phyloP scores from a whole-genome alignment of 139 green algal genomes.

The Chlorella sp. region DNA sequence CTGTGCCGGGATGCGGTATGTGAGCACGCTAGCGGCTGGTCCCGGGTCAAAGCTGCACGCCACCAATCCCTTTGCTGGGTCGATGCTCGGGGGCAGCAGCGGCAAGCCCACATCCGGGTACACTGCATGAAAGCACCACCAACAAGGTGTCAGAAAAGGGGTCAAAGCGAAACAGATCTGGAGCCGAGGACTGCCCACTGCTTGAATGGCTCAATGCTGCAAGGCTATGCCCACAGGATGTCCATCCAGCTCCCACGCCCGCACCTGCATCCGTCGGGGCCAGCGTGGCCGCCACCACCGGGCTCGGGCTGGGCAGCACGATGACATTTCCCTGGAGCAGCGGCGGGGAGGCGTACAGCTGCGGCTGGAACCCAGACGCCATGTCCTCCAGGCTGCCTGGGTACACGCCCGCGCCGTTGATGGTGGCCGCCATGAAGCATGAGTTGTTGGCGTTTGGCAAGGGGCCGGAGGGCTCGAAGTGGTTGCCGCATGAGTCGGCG shows the following conservation, averaged over 20 bases:
- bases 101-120: not conserved
- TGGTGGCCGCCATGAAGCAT: not conserved
- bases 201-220: not conserved
- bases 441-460: no score
- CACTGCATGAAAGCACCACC: not conserved
- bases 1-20: not conserved
- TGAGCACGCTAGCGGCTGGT: not conserved
- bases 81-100: not conserved
- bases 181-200: not conserved
- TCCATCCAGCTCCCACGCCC: not conserved
- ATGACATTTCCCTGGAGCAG: not conserved
- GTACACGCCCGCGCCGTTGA: not conserved
- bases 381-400: not conserved
- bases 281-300: not conserved
- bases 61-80: not conserved
- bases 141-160: not conserved
- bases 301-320: not conserved
- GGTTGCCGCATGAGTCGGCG: no score
- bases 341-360: not conserved
- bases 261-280: not conserved
- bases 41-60: not conserved
- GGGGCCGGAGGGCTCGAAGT: no score
- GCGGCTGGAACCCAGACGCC: not conserved
- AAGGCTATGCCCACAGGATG: not conserved
- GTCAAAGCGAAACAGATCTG: not conserved